Base-by-base conservation (phyloP, 2,329 filamentous ascomycete genomes). In the Gliomastix tumulicola region DNA sequence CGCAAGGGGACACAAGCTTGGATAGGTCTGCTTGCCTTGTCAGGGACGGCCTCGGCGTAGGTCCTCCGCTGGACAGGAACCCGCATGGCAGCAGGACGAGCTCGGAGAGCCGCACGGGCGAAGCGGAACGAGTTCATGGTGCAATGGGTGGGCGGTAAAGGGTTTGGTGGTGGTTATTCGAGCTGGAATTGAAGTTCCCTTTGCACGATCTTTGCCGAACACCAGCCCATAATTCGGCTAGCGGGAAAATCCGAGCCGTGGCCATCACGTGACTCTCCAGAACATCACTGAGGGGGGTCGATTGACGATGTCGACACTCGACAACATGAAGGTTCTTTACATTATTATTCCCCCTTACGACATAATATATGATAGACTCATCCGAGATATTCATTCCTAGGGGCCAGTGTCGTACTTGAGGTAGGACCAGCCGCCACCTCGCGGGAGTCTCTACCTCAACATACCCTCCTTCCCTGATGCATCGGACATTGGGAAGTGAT, bases 81-180 rank as follows among this genome's bases (percentile, higher is more conserved):
- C 64, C 82, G 77, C 66, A 90, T 71, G 63, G 82, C 76, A 58
- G 84, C 71, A 60, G 88, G 83, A 58, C 83, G 84, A 60, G 79
- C 86, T 69, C 88, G 78, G 65, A 95, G 76, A 71, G 88, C 90
- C 67, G 81, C 79, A 68, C 90, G 84, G 74, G 88, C 86, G 68
- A 95, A 75, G 69, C 89, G 88, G 70, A 96, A 71, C 66, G 88
- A 85, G 80, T 88, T 95, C 90, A 97, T 97, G 70, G 67, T 79
- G 72, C 18, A 30, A 47, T 63, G 57, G 42, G 61, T 56, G 62
- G 62, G 58, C 62, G 68, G 69, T 71, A 67, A 30, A 41, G 16
- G 66, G 55, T 55, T 56, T 65, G 56, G 55, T 71, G 65, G 62
- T 61, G 19, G 18, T 22, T 16, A 30, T 19, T 22, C 34, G 32